phyloP scores from a whole-genome alignment of 306 rosid genomes.

The Castanea mollissima region DNA sequence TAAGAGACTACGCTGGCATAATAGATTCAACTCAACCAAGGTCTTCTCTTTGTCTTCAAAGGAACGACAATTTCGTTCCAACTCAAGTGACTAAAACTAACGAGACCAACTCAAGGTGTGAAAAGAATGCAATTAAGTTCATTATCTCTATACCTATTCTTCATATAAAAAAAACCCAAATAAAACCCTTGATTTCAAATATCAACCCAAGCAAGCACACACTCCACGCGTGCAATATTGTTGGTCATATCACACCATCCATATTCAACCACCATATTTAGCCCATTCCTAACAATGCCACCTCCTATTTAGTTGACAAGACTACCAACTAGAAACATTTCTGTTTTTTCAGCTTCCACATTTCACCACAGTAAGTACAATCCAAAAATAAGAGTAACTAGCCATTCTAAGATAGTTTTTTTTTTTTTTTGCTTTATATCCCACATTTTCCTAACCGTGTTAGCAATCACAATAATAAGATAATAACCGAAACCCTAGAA shows the following conservation, averaged over 20 bases:
- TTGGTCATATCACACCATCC: background rate
- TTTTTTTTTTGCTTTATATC: background rate
- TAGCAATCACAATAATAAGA: background rate
- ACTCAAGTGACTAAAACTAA: background rate
- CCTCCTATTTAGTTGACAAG: background rate
- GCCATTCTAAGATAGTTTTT: background rate
- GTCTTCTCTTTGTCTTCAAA: too few species aligned
- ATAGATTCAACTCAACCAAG: too few species aligned
- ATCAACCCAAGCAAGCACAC: background rate
- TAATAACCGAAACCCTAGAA: background rate
- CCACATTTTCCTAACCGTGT: background rate
- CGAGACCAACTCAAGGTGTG: background rate
- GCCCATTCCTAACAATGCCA: background rate
- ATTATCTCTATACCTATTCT: background rate
- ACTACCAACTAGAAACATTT: background rate
- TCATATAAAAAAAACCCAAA: background rate
- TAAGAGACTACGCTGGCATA: too few species aligned
- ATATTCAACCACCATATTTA: background rate
- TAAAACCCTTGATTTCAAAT: background rate
- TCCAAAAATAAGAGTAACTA: too few species aligned
- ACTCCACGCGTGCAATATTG: background rate
- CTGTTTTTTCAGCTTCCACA: background rate
- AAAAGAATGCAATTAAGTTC: background rate
- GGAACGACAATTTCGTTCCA: too few species aligned
- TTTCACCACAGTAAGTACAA: too few species aligned